These are phyloP conservation scores for Monosporascus sp. DNA, from an alignment of 2,329 filamentous ascomycete species.

Conservation along the genomic window DNA sequence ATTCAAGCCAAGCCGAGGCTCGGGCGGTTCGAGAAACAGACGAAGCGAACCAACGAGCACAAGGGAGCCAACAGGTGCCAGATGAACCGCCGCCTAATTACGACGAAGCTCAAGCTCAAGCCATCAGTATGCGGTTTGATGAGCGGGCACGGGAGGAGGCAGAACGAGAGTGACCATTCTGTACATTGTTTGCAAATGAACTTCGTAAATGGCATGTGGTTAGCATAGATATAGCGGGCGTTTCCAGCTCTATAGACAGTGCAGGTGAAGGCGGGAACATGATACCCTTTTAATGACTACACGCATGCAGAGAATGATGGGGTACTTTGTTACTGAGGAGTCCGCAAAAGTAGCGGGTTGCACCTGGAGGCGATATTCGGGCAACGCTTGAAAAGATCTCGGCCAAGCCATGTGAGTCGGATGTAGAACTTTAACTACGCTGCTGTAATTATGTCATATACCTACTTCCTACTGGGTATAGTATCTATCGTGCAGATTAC, in stretches of 20 bases:
- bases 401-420: too few relatives aligned
- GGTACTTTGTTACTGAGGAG: too few relatives aligned
- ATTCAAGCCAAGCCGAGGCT: conserved; percentile 9
- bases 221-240: background rate
- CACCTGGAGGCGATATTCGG: too few relatives aligned
- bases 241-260: background rate
- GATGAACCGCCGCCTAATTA: conserved; percentile 85
- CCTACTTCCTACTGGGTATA: too few relatives aligned
- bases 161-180: conserved; percentile 45
- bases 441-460: background rate
- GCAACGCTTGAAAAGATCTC: too few relatives aligned
- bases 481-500: too few relatives aligned
- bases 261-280: conserved; percentile 10
- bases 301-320: background rate
- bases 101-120: conserved; percentile 79
- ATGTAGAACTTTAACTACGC: too few relatives aligned
- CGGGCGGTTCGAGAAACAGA: conserved; percentile 15
- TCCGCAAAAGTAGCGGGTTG: too few relatives aligned
- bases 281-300: conserved; percentile 12
- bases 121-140: conserved; percentile 53
- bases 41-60: conserved; percentile 18
- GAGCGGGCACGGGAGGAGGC: conserved; percentile 70
- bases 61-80: conserved; percentile 37
- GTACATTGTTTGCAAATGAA: conserved; percentile 18
- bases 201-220: background rate